Base-by-base conservation (phyloP, 2,329 filamentous ascomycete genomes). In the Tolypocladium sp. region DNA sequence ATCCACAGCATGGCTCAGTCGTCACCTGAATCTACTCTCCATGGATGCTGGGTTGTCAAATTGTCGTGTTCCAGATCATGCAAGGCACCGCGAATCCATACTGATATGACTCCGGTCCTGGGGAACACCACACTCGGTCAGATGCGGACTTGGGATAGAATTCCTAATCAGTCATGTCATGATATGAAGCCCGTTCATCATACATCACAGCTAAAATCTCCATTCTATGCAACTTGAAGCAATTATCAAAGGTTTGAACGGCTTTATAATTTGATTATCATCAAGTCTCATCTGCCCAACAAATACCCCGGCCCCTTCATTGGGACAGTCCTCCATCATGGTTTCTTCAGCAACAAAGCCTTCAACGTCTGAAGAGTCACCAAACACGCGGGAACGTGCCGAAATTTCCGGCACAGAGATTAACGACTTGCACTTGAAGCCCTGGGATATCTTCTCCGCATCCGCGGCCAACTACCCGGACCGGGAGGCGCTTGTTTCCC, bases 401-500 rank as follows among this genome's bases (percentile, higher is more conserved):
- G 68, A 74, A 56, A 55, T 67, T 15, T 66, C 67, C 53, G 73
- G 73, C 15, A 55, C 64, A 12, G 58, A 61, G 30, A 57, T 72
- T 10, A 40, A 60, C 1, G 68, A 69, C 53, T 62, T 73, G 33
- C 62, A 73, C 33, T 62, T 68, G 8, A 65, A 57, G 4, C 63
- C 75, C 15, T 75, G 73, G 73, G 67, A 73, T 55, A 56, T 75
- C 22, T 68, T 74, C 35, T 46, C 64, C 12, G 38, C 60, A 1
- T 68, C 72, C 7, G 68, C 70, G 13, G 58, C 58, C 20, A 57
- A 54, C 4, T 66, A 67, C 27, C 72, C 73, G 1, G 64, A 70
- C 7, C 62, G 65, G 58, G 72, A 74, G 41, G 73, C 73, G 20
- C 58, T 75, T 41, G 70, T 75, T 15, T 74, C 71, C 37, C 62